Conservation (phyloP, 176 grass and related monocot species). For the Triticum aestivum region DNA sequence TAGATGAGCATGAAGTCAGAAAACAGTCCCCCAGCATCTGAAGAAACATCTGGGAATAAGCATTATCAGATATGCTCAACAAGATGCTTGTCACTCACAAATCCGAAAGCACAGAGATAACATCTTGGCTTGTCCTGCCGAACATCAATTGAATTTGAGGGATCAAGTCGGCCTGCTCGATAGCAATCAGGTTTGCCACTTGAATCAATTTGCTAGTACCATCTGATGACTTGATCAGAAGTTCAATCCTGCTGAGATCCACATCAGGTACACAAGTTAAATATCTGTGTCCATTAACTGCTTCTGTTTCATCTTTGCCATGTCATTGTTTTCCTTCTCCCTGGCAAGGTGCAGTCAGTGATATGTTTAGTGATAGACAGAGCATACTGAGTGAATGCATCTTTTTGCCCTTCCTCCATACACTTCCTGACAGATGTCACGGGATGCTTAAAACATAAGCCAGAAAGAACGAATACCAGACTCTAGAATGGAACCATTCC, state of each 20-base stretch:
- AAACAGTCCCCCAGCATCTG: constrained; percentile 1
- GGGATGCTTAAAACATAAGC: constrained; percentile 26
- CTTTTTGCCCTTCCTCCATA: background rate
- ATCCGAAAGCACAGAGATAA: background rate
- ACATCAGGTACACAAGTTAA: background rate
- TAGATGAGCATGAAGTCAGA: constrained; percentile 3
- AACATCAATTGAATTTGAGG: constrained; percentile 19
- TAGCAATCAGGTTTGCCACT: constrained; percentile 15
- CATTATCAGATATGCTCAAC: constrained; percentile 22
- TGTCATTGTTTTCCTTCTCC: constrained; percentile 23
- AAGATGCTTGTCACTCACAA: constrained; percentile 23
- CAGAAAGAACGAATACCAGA: constrained; percentile 2
- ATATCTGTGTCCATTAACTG: constrained; percentile 2
- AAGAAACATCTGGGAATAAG: constrained; percentile 17
- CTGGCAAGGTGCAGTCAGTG: background rate
- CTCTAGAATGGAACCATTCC: constrained; percentile 22
- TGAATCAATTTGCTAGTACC: constrained; percentile 2
- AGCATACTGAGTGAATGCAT: background rate
- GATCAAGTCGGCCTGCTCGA: constrained; percentile 19
- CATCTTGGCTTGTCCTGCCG: background rate
- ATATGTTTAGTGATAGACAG: constrained; percentile 22
- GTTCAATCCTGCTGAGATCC: constrained; percentile 10
- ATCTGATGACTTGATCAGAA: constrained; percentile 1
- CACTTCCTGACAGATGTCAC: constrained; percentile 12
- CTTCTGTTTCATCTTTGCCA: background rate